These are phyloP conservation scores for Cladosporium sp. DNA, from an alignment of 2,329 filamentous ascomycete genomes.

Conservation along the genomic window DNA sequence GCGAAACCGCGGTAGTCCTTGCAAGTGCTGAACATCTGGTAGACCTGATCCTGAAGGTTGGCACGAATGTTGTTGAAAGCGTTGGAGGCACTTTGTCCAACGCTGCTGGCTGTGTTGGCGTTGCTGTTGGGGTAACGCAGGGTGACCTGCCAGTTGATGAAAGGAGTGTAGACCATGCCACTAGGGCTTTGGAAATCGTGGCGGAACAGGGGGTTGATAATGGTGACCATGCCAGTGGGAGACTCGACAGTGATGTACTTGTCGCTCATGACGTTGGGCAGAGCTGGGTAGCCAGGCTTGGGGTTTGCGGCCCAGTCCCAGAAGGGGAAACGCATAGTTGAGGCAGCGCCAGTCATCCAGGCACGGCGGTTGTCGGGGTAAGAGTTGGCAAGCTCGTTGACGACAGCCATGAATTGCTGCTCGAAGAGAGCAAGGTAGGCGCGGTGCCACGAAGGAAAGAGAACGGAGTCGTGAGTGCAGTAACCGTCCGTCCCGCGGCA, in stretches of 20 bases:
- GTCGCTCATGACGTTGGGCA: conserved; percentile 32
- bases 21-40: conserved; percentile 38
- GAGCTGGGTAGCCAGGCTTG: conserved; percentile 24
- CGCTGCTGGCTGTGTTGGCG: conserved; percentile 27
- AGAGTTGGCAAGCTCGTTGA: conserved; percentile 31
- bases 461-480: conserved; percentile 39
- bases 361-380: conserved; percentile 28
- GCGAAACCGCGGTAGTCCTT: conserved; percentile 36
- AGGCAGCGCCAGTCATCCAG: conserved; percentile 31
- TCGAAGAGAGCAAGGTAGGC: conserved; percentile 39
- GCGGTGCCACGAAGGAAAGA: conserved; percentile 40
- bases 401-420: conserved; percentile 36
- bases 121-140: conserved; percentile 36
- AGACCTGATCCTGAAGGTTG: conserved; percentile 37
- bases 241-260: conserved; percentile 31
- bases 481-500: conserved; percentile 37
- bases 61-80: conserved; percentile 35
- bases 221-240: conserved; percentile 19
- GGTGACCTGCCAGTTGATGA: conserved; percentile 35
- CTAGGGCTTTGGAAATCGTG: conserved; percentile 27
- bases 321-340: conserved; percentile 33
- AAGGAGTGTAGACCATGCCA: conserved; percentile 34
- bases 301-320: conserved; percentile 36
- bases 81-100: conserved; percentile 23
- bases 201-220: conserved; percentile 27